Base-by-base conservation (phyloP, 2,329 filamentous ascomycete species). In the Polychaeton citri region DNA sequence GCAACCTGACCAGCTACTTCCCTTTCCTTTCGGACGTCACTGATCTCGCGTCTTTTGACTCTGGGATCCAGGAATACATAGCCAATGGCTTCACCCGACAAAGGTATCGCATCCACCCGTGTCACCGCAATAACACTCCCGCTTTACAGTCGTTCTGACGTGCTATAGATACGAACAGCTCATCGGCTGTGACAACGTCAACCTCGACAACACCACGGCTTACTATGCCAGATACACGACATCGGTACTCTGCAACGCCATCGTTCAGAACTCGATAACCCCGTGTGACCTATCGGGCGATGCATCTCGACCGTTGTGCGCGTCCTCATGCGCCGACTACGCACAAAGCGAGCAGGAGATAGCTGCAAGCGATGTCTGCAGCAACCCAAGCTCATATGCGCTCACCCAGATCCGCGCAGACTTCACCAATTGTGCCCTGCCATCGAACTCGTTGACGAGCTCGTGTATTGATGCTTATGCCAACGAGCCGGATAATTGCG, bases 171-270 rank as follows among this genome's bases (percentile, higher is more conserved):
- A 88, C 61, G 71, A 82, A 57, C 68, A 72, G 36, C 66, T 85
- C 33, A 72, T 98, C 44, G 88, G 88, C 38, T 98, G 90, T 57
- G 69, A 72, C 33, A 72, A 73, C 43, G 68, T 95, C 50, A 75
- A 90, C 52, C 71, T 87, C 38, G 75, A 74, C 38, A 82, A 93
- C 55, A 79, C 85, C 3, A 79, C 75, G 47, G 72, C 81, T 51
- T 74, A 87, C 52, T 98, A 98, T 61, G 88, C 90, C 33, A 80
- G 90, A 49, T 98, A 88, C 62, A 93, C 88, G 4, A 90, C 77
- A 32, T 90, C 82, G 42, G 79, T 92, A 44, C 72, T 98, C 45
- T 98, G 90, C 70, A 96, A 92, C 66, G 73, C 83, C 45, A 81
- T 98, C 53, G 74, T 98, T 34, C 90, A 98, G 60, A 87, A 85